Base-by-base conservation (phyloP, 2,329 filamentous ascomycete genomes). In the Fusarium equiseti region DNA sequence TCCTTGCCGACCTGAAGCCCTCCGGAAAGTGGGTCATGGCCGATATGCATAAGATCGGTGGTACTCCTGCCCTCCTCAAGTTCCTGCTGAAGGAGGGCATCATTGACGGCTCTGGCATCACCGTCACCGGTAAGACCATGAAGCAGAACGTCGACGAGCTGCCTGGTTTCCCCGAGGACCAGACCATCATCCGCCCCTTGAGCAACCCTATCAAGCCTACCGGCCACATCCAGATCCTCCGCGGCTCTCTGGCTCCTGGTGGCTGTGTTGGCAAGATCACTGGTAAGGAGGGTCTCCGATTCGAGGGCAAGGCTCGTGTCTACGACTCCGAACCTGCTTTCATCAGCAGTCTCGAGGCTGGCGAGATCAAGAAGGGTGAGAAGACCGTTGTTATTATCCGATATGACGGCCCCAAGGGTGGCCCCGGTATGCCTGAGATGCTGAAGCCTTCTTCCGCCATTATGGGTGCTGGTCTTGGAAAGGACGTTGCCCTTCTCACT, bases 341-440 rank as follows among this genome's bases (percentile, higher is more conserved):
- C 74, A 92, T 97, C 78, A 83, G 87, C 29, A 93, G 94, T 0
- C 86, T 98, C 16, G 91, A 92, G 81, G 84, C 87, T 46, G 93
- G 93, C 58, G 86, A 91, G 73, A 93, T 97, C 76, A 93, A 94
- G 72, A 91, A 92, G 79, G 91, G 91, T 70, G 92, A 97, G 81
- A 96, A 97, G 81, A 91, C 95, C 2, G 95, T 97, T 31, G 88
- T 97, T 55, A 90, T 97, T 59, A 95, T 98, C 75, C 92, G 95
- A 54, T 97, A 97, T 79, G 95, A 97, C 79, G 95, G 95, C 1
- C 95, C 95, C 66, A 97, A 95, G 83, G 95, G 95, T 72, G 95
- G 95, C 0, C 95, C 95, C 2, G 95, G 95, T 62, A 98, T 98
- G 91, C 95, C 94, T 32, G 95, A 98, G 83, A 95, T 97, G 86